Conservation (phyloP, 805 yeast genomes). For the Ogataea saltuana region DNA sequence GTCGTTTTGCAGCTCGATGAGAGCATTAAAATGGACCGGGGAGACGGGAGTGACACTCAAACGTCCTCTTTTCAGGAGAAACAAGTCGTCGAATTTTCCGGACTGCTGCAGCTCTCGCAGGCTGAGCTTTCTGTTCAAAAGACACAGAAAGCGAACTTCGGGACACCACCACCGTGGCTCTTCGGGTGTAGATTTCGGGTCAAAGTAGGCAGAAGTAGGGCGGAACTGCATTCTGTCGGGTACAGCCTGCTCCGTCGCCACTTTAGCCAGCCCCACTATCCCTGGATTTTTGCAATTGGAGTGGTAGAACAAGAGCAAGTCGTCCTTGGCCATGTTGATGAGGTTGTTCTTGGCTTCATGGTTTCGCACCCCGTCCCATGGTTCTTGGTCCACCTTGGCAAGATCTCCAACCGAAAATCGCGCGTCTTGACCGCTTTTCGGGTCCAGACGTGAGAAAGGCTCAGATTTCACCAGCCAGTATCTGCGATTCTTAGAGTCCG, state of each 20-base stretch:
- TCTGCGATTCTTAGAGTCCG: conserved; percentile 32
- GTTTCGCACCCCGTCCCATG: conserved; percentile 66
- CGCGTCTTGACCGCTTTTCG: conserved; percentile 48
- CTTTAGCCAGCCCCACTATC: conserved; percentile 50
- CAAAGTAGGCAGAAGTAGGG: conserved; percentile 46
- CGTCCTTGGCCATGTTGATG: conserved; percentile 48
- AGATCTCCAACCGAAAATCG: conserved; percentile 49
- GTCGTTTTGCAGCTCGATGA: conserved; percentile 38
- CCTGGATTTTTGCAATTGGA: conserved; percentile 58
- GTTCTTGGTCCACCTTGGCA: conserved; percentile 38
- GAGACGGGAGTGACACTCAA: conserved; percentile 54
- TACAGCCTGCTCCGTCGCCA: conserved; percentile 34
- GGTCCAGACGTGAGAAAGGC: conserved; percentile 49
- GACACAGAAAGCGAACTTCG: conserved; percentile 44
- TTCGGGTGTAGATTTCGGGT: conserved; percentile 43
- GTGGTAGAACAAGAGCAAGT: conserved; percentile 52
- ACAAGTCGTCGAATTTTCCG: conserved; percentile 40
- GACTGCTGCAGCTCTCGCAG: conserved; percentile 40
- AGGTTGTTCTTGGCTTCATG: conserved; percentile 56
- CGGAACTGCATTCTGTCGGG: conserved; percentile 46
- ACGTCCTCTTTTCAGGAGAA: conserved; percentile 49
- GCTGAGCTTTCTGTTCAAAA: conserved; percentile 44
- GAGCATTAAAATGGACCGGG: conserved; percentile 40
- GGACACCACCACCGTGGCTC: conserved; percentile 60
- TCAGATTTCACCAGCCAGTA: conserved; percentile 61